Evolutionary conservation across 176 grass and related monocot genomes (phyloP), one percentile per base, ranked within the genome.

Genomic region (Hordeum marinum): DNA sequence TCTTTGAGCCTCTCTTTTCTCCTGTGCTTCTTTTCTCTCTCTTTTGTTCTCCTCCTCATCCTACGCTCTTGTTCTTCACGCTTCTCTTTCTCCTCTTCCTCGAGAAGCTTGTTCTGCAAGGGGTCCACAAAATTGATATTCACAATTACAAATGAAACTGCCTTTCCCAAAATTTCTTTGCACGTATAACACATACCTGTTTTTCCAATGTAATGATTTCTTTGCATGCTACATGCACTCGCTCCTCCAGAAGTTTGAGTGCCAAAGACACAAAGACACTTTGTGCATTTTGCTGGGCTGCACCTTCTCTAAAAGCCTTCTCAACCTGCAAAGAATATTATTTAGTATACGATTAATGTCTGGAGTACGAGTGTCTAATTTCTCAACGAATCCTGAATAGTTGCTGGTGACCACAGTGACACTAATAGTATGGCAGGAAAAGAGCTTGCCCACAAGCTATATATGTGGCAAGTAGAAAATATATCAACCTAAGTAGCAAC

Each of bases 141-240:
- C 9, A 83, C 60, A 59, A 15, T 85, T 76, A 82, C 13, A 26
- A 77, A 58, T 45, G 24, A 50, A 24, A 41, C 58, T 67, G 36
- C 26, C 12, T 52, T 60, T 58, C 37, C 31, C 58, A 65, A 45
- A 25, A 52, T 23, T 85, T 77, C 9, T 60, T n/a, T 82, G 75
- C 81, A 80, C 61, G 72, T 72, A 82, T 65, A 80, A 55, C 14
- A 87, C 59, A 25, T 88, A 94, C 95, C 95, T 98, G 95, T 20
- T 98, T 98, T 90, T 94, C 95, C 85, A 98, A 91, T 6, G 95
- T 98, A 83, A 98, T 87, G 39, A 98, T 93, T 93, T 98, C 95
- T 90, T 98, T 94, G 85, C 95, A 98, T 80, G 96, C 94, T 79
- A 99, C 91, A 94, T 96, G 96, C 70, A 99, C 87, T 58, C 93